Evolutionary conservation across 2,329 filamentous ascomycete species (phyloP), one percentile per base, ranked within the genome.

Genomic region (Orbilia blumenaviensis): DNA sequence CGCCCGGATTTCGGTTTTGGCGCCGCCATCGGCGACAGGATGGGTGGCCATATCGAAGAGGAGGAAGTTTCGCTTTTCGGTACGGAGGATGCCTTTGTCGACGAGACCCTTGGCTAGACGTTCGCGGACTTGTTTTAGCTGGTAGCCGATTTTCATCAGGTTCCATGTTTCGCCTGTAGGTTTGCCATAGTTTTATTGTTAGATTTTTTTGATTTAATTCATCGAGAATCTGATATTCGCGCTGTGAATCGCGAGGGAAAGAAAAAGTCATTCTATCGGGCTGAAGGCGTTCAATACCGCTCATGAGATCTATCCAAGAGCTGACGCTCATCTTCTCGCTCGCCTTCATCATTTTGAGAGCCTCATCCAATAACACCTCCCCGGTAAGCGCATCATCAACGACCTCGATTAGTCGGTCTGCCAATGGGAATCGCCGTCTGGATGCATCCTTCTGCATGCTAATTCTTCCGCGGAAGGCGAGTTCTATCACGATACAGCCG

Each of bases 311-410:
- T 83, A 99, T 98, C 95, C 95, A 99, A 50, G 93, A 92, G 86
- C 92, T 95, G 80, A 99, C 95, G 84, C 95, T 98, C 95, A 99
- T 98, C 88, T 97, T 97, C 86, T 99, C 95, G 84, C 93, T 97
- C 80, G 92, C 90, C 87, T 99, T 99, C 94, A 99, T 99, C 94
- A 99, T 96, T 87, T 99, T 99, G 82, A 99, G 86, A 74, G 95
- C 92, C 86, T 99, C 95, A 84, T 99, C 95, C 81, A 99, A 88
- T 81, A 99, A 88, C 78, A 98, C 95, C 85, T 99, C 95, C 80
- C 95, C 95, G 4, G 95, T 99, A 82, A 97, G 87, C 74, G 93
- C 94, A 82, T 97, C 94, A 84, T 99, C 95, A 82, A 98, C 89
- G 79, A 99, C 95, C 85, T 99, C 95, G 84, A 99, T 97, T 80